Conservation (phyloP, 495 filamentous ascomycete species). For the Xylaria curta region DNA sequence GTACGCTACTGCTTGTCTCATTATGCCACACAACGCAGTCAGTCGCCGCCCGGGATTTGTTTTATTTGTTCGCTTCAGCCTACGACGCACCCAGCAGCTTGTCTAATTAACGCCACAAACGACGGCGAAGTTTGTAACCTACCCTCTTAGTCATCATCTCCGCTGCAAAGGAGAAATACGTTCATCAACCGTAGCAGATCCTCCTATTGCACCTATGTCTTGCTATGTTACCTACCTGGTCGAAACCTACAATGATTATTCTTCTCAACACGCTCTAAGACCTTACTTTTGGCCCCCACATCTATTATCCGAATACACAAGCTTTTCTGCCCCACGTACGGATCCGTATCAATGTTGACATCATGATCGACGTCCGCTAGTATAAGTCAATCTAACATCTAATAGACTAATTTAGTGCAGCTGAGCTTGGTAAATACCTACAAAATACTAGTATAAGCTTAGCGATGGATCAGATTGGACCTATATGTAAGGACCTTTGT, state of each 20-base stretch:
- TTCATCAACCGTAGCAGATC: too few species aligned
- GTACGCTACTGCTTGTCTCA: background rate
- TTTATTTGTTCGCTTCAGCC: too few species aligned
- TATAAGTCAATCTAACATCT: background rate
- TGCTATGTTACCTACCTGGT: too few species aligned
- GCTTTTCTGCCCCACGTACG: background rate
- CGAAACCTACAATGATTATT: background rate
- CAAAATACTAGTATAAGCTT: too few species aligned
- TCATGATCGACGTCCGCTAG: background rate
- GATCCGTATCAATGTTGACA: background rate
- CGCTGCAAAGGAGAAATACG: too few species aligned
- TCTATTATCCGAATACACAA: background rate
- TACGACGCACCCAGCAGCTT: too few species aligned
- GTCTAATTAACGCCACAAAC: background rate
- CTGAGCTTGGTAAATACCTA: background rate
- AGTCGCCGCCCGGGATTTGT: too few species aligned
- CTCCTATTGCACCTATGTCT: too few species aligned
- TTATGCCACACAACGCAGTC: background rate
- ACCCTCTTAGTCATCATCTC: too few species aligned
- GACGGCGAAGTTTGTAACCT: too few species aligned
- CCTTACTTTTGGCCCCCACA: background rate
- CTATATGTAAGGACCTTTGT: too few species aligned
- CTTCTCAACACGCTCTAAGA: background rate
- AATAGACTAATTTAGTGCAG: background rate
- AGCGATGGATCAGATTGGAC: too few species aligned